Percentiles rank a stretch among this genome's conserved stretches.
Conservation (phyloP, 441 rosid species). For the Capsella rubella region DNA sequence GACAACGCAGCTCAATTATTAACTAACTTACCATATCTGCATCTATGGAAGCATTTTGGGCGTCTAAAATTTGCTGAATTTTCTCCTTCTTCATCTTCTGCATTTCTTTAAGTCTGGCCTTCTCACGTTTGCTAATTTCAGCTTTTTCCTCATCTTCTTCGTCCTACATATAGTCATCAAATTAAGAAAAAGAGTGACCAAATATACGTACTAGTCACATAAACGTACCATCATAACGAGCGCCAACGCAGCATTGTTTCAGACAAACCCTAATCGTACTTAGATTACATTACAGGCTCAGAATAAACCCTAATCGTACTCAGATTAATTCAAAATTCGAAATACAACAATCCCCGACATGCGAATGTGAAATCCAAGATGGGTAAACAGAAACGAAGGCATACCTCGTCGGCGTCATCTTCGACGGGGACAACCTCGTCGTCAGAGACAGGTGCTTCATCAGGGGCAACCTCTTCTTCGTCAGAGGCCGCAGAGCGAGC, state of each 20-base stretch:
- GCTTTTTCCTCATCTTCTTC: slow-evolving; percentile 46
- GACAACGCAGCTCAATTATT: slow-evolving; percentile 9
- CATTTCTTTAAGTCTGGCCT: slow-evolving; percentile 85
- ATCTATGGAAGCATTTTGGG: slow-evolving; percentile 91
- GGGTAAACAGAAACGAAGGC: neutral
- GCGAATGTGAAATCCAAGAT: slow-evolving; percentile 3
- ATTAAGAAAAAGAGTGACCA: slow-evolving; percentile 1
- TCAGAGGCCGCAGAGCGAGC: slow-evolving; percentile 78
- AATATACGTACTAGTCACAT: slow-evolving; percentile 13
- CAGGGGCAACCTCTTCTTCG: slow-evolving; percentile 49
- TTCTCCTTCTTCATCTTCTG: slow-evolving; percentile 86
- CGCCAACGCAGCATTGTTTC: neutral
- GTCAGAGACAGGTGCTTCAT: slow-evolving; percentile 43
- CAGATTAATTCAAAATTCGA: neutral
- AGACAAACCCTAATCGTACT: neutral
- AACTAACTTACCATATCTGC: slow-evolving; percentile 78
- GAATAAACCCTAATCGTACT: slow-evolving; percentile 21
- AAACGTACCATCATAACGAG: slow-evolving; percentile 4
- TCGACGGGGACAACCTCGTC: slow-evolving; percentile 32
- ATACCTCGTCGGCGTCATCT: slow-evolving; percentile 61
- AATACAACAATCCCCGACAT: slow-evolving; percentile 5
- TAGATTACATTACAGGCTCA: neutral
- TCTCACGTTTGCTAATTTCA: slow-evolving; percentile 87
- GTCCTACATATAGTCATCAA: slow-evolving; percentile 51
- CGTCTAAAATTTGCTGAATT: slow-evolving; percentile 89